Base-by-base conservation (phyloP, 768 basidiomycete genomes). In the Tulasnella sp. region DNA sequence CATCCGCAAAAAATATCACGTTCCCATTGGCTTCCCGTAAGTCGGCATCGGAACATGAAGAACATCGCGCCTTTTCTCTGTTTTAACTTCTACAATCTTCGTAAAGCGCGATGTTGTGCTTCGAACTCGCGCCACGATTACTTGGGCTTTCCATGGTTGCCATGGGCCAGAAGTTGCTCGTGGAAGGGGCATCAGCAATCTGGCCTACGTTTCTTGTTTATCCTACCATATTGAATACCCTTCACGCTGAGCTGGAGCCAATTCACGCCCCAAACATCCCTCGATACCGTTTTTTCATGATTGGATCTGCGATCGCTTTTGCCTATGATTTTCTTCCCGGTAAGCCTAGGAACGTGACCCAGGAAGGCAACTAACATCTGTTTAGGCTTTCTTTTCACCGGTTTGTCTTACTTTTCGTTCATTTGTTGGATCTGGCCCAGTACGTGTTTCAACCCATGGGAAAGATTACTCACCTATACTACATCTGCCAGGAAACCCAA, bases 171-270 rank as follows among this genome's bases (percentile, higher is more conserved):
- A 88, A 95, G 42, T 96, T 98, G 85, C 87, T 99, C 83, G 95
- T 99, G 0, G 97, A 93, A 94, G 98, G 98, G 0, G 97, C 97
- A 8, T 94, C 93, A 82, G 95, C 99, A 94, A 94, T 99, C 58
- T 99, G 98, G 98, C 98, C 98, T 8, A 92, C 94, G 85, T 97
- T 97, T 84, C 88, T 99, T 48, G 93, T 98, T 77, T 91, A 92
- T 10, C 96, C 96, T 82, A 97, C 98, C 27, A 85, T 98, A 68
- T 88, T 99, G 84, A 99, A 99, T 84, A 97, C 97, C 8, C 87
- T 99, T 6, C 98, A 99, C 83, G 98, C 98, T 9, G 97, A 98
- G 83, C 95, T 98, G 78, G 95, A 94, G 77, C 90, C 79, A 21
- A 76, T 75, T 10, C 81, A 80, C 18, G 75, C 34, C 39, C 80